Percentiles rank a stretch among this genome's conserved stretches.
Evolutionary conservation across 1,139 yeast species (phyloP).

Genomic region (Candida tunisiensis): DNA sequence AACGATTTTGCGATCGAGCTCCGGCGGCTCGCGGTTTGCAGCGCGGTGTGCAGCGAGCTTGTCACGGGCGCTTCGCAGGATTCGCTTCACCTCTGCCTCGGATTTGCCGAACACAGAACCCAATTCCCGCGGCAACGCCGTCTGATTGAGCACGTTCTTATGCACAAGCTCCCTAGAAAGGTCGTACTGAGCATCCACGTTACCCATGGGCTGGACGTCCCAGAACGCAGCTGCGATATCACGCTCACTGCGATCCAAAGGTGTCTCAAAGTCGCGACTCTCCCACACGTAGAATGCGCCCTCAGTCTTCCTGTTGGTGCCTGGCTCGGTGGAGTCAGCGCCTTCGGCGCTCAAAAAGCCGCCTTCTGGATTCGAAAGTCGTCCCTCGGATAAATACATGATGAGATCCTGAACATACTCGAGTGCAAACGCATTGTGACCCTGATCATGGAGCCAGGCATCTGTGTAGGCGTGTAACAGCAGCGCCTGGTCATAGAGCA

Average conservation of each 20-base stretch:
- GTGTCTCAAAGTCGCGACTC: conserved; percentile 16
- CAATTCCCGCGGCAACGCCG: conserved; percentile 11
- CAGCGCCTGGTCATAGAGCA: conserved; percentile 22
- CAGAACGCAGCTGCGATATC: conserved; percentile 21
- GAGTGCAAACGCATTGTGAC: conserved; percentile 5
- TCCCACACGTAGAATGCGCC: conserved; percentile 24
- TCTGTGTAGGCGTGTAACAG: conserved; percentile 18
- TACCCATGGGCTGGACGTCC: conserved; percentile 21
- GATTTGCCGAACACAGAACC: conserved; percentile 18
- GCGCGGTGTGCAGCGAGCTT: conserved; percentile 13
- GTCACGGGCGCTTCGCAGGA: conserved; percentile 9
- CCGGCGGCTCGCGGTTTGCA: conserved; percentile 13
- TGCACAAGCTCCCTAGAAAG: conserved; percentile 14
- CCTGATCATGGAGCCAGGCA: conserved; percentile 9
- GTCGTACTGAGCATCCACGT: conserved; percentile 19
- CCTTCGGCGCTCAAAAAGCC: conserved; percentile 20
- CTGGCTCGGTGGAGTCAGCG: conserved; percentile 16
- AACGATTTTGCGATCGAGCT: conserved; percentile 17
- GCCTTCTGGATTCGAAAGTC: conserved; percentile 7
- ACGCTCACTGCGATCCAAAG: conserved; percentile 12
- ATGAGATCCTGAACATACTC: conserved; percentile 12
- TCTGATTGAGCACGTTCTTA: conserved; percentile 17
- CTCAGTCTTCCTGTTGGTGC: conserved; percentile 13
- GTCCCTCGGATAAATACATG: conserved; percentile 13
- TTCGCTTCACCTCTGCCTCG: conserved; percentile 7